These are phyloP conservation scores for Mrakia frigida DNA, from an alignment of 768 basidiomycete genomes.

Conservation along the genomic window DNA sequence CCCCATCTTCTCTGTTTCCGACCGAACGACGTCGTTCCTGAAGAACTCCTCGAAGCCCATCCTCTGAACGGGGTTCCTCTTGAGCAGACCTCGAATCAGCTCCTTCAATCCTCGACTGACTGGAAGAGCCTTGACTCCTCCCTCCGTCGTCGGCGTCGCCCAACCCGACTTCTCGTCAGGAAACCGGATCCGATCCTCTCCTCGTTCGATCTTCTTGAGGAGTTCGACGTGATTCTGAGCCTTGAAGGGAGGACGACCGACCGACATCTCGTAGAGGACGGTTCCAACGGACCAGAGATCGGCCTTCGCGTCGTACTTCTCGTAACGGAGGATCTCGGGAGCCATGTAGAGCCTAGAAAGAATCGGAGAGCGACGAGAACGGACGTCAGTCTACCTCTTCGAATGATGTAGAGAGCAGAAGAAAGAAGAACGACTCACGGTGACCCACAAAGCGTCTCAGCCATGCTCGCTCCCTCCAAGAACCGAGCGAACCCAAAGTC, in stretches of 20 bases:
- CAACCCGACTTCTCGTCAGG: conserved; percentile 63
- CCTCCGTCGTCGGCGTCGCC: conserved; percentile 42
- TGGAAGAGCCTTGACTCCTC: conserved; percentile 16
- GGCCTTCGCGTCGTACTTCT: conserved; percentile 96
- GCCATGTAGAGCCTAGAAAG: conserved; percentile 85
- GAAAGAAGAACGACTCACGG: conserved; percentile 59
- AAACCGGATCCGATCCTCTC: conserved; percentile 79
- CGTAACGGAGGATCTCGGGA: conserved; percentile 91
- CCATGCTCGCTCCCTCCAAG: conserved; percentile 85
- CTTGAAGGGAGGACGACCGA: conserved; percentile 88
- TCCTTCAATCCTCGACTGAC: conserved; percentile 65
- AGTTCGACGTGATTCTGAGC: conserved; percentile 95
- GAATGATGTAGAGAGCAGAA: not conserved
- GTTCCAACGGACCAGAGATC: conserved; percentile 98
- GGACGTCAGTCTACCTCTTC: not conserved
- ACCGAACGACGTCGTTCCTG: conserved; percentile 54
- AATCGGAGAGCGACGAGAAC: not conserved
- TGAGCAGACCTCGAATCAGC: conserved; percentile 76
- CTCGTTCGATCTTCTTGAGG: conserved; percentile 81
- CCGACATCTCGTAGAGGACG: conserved; percentile 90
- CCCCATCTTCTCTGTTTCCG: conserved; percentile 35
- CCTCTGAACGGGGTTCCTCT: conserved; percentile 74
- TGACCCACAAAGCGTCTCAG: conserved; percentile 95
- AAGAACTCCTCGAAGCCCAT: conserved; percentile 92
- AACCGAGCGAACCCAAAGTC: conserved; percentile 97